phyloP scores from a whole-genome alignment of 2,329 filamentous ascomycete genomes.

The Rhexocercosporidium sp. region DNA sequence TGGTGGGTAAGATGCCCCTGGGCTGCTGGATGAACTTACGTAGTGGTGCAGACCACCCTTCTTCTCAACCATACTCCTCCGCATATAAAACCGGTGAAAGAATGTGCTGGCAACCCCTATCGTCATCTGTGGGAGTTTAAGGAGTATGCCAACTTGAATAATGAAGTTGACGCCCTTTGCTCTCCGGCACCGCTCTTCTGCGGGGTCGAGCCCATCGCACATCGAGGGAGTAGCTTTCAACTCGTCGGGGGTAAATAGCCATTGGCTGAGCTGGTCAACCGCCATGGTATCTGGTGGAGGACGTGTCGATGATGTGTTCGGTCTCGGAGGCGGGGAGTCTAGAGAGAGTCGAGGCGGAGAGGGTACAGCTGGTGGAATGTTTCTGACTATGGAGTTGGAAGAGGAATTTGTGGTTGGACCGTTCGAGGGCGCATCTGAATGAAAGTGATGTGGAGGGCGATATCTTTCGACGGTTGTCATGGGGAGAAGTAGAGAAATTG shows the following conservation, averaged over 20 bases:
- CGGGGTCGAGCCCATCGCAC: constrained; percentile 76
- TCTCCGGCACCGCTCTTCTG: constrained; percentile 79
- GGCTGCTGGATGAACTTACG: no score
- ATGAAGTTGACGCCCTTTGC: constrained; percentile 98
- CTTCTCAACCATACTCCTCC: constrained; percentile 77
- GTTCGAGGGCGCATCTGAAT: constrained; percentile 38
- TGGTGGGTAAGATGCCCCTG: no score
- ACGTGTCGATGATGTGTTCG: constrained; percentile 14
- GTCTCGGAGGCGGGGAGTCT: constrained; percentile 54
- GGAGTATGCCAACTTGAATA: constrained; percentile 87
- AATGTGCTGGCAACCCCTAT: constrained; percentile 92
- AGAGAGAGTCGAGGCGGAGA: constrained; percentile 63
- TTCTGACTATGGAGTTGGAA: constrained; percentile 54
- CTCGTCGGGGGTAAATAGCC: constrained; percentile 88
- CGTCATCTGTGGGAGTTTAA: constrained; percentile 90
- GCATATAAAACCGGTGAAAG: constrained; percentile 96
- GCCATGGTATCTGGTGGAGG: constrained; percentile 40
- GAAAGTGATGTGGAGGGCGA: constrained; percentile 42
- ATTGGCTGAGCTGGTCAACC: constrained; percentile 64
- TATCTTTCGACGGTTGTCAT: constrained; percentile 68
- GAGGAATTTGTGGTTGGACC: constrained; percentile 47
- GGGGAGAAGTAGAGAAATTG: constrained; percentile 33
- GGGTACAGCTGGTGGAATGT: constrained; percentile 65
- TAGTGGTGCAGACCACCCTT: constrained; percentile 87
- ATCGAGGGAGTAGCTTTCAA: constrained; percentile 83